Evolutionary conservation across 805 yeast species (phyloP).

Genomic region (Candida manassasensis): DNA sequence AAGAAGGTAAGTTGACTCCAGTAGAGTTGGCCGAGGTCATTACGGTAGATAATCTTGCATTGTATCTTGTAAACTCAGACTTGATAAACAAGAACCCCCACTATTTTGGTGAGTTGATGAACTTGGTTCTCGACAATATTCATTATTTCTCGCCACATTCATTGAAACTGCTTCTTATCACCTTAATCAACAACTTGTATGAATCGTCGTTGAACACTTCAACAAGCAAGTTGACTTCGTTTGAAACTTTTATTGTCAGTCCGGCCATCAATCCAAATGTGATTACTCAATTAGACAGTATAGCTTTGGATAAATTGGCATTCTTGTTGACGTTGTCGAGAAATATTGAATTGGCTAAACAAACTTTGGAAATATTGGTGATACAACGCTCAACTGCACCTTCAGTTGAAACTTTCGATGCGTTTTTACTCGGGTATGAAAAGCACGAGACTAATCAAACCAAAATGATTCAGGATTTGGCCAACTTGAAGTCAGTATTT

Average conservation of each 20-base stretch:
- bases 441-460: slow-evolving; percentile 8
- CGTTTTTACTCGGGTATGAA: slow-evolving; percentile 15
- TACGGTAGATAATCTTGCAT: slow-evolving; percentile 13
- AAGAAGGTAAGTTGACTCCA: slow-evolving; percentile 11
- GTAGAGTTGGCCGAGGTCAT: slow-evolving; percentile 9
- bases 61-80: slow-evolving; percentile 4
- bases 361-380: slow-evolving; percentile 13
- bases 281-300: slow-evolving; percentile 14
- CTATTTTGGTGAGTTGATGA: slow-evolving; percentile 4
- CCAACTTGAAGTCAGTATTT: slow-evolving; percentile 23
- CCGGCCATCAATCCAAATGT: slow-evolving; percentile 10
- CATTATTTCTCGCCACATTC: slow-evolving; percentile 10
- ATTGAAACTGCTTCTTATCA: slow-evolving; percentile 10
- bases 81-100: slow-evolving; percentile 6
- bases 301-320: slow-evolving; percentile 21
- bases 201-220: slow-evolving; percentile 9
- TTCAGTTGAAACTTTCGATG: slow-evolving; percentile 17
- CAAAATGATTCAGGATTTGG: slow-evolving; percentile 17
- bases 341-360: slow-evolving; percentile 10
- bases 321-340: slow-evolving; percentile 15
- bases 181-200: slow-evolving; percentile 12
- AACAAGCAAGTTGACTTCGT: slow-evolving; percentile 8
- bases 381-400: slow-evolving; percentile 16
- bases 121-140: background rate
- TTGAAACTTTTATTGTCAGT: slow-evolving; percentile 9